Evolutionary conservation across 2,329 filamentous ascomycete genomes (phyloP).

Genomic region (Stagonosporopsis vannaccii): DNA sequence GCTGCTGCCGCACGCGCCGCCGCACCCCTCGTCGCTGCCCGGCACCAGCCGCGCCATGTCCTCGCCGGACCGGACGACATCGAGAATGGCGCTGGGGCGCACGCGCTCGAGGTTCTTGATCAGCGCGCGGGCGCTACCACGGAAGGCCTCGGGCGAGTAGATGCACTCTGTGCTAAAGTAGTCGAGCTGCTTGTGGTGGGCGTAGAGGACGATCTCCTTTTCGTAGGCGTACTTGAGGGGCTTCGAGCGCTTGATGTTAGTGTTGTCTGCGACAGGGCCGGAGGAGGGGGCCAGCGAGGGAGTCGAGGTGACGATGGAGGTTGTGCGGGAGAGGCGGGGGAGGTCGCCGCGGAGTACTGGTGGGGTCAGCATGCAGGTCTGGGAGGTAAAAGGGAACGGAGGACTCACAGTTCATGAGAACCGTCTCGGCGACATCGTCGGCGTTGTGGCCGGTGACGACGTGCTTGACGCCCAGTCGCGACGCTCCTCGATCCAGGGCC

Average conservation of each 20-base stretch:
- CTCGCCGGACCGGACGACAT: conserved; percentile 93
- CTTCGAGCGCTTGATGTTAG: conserved; percentile 93
- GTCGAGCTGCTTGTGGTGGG: conserved; percentile 93
- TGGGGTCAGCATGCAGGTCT: conserved; percentile 16
- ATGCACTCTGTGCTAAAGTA: conserved; percentile 99
- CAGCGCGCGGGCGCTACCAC: conserved; percentile 86
- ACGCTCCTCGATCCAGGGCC: conserved; percentile 90
- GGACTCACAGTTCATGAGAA: conserved; percentile 81
- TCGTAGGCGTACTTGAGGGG: conserved; percentile 98
- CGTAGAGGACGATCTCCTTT: conserved; percentile 98
- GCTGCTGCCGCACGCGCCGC: conserved; percentile 42
- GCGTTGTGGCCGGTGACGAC: conserved; percentile 98
- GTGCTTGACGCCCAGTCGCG: conserved; percentile 84
- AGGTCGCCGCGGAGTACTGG: conserved; percentile 82
- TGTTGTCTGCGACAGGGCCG: conserved; percentile 65
- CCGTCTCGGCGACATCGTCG: conserved; percentile 95
- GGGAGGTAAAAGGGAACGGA: not conserved
- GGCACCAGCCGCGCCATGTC: conserved; percentile 93
- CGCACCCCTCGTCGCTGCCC: conserved; percentile 49
- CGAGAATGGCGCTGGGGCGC: conserved; percentile 89
- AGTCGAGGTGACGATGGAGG: conserved; percentile 78
- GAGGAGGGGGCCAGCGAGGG: conserved; percentile 35
- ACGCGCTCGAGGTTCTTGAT: conserved; percentile 97
- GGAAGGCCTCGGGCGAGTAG: conserved; percentile 95
- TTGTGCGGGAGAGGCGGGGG: conserved; percentile 84